Evolutionary conservation across 176 grass and related monocot species (phyloP).

Genomic region (Oryza longistaminata): DNA sequence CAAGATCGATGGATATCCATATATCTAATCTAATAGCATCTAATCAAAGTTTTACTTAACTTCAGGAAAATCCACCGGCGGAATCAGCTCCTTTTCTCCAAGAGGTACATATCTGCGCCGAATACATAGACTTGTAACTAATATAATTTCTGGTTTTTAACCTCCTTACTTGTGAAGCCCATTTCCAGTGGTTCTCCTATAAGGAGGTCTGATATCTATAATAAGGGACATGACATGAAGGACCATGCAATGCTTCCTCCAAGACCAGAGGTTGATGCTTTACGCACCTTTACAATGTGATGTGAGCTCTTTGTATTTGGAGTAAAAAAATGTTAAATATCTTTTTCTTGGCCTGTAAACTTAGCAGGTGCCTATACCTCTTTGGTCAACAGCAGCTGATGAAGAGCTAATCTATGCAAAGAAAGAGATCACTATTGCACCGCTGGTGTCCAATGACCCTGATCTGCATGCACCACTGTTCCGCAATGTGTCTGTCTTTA

Average conservation of each 20-base stretch:
- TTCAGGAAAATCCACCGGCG: slow-evolving; percentile 25
- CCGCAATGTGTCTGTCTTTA: slow-evolving; percentile 66
- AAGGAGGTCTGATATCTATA: slow-evolving; percentile 30
- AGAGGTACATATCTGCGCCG: slow-evolving; percentile 39
- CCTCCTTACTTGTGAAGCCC: slow-evolving; percentile 50
- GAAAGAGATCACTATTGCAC: slow-evolving; percentile 54
- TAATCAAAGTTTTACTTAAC: slow-evolving; percentile 18
- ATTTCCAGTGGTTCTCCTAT: slow-evolving; percentile 42
- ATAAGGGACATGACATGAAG: slow-evolving; percentile 24
- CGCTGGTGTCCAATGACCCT: slow-evolving; percentile 51
- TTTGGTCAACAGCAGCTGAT: slow-evolving; percentile 65
- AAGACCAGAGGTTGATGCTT: slow-evolving; percentile 45
- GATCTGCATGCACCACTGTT: slow-evolving; percentile 72
- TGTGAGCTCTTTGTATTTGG: background rate
- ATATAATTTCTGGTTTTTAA: slow-evolving; percentile 15
- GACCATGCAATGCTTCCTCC: background rate
- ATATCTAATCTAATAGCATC: slow-evolving; percentile 13
- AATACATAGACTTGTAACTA: background rate
- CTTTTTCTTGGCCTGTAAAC: slow-evolving; percentile 14
- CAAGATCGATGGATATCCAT: background rate
- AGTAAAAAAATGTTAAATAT: slow-evolving; percentile 18
- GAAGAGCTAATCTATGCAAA: slow-evolving; percentile 78
- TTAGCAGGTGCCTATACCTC: slow-evolving; percentile 48
- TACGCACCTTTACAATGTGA: background rate
- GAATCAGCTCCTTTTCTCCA: slow-evolving; percentile 43